Conservation (phyloP, 495 filamentous ascomycete species). For the Talaromyces wortmannii region DNA sequence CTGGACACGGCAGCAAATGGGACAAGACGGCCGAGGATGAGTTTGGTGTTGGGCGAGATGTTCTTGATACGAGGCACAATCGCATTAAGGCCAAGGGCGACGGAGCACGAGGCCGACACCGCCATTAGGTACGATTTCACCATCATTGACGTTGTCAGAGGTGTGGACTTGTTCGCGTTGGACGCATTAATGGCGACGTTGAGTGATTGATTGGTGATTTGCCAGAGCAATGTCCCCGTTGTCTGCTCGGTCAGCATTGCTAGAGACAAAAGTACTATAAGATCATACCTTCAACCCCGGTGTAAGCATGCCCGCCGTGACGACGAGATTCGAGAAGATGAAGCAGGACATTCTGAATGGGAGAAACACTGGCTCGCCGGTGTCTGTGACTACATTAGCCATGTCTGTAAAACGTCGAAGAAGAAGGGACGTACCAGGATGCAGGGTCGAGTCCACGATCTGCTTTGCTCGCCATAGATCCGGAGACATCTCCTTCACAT, state of each 20-base stretch:
- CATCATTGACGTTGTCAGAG: constrained; percentile 71
- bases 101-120: constrained; percentile 85
- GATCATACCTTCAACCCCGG: constrained; percentile 61
- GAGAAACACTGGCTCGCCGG: constrained; percentile 82
- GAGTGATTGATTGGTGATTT: constrained; percentile 93
- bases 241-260: constrained; percentile 43
- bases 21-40: constrained; percentile 74
- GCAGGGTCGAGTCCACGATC: constrained; percentile 89
- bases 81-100: constrained; percentile 86
- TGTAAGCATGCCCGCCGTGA: constrained; percentile 97
- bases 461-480: constrained; percentile 95
- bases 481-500: constrained; percentile 70
- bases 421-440: constrained; percentile 59
- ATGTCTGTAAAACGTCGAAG: background rate
- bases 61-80: constrained; percentile 79
- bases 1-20: constrained; percentile 92
- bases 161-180: constrained; percentile 95
- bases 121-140: constrained; percentile 86
- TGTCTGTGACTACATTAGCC: constrained; percentile 49
- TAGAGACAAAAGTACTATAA: background rate
- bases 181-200: constrained; percentile 96
- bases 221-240: constrained; percentile 85
- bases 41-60: constrained; percentile 62
- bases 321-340: constrained; percentile 85
- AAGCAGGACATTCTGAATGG: constrained; percentile 98